Base-by-base conservation (phyloP, 2,329 filamentous ascomycete genomes). In the Aaosphaeria pasadenensis region DNA sequence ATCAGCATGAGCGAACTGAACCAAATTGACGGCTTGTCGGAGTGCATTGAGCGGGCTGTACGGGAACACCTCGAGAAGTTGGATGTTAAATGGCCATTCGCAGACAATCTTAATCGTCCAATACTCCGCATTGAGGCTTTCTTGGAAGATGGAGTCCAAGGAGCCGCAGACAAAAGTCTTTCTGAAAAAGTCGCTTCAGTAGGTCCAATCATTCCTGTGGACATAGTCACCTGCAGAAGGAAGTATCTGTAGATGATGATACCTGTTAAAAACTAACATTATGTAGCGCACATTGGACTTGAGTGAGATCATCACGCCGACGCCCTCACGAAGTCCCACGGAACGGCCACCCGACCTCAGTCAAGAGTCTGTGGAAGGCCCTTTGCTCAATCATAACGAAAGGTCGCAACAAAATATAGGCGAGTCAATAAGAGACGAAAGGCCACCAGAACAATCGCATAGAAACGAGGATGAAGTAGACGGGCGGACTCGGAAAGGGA, bases 71-170 rank as follows among this genome's bases (percentile, higher is more conserved):
- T 67, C 24, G 53, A 57, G 29, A 59, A 49, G 17, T 56, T 50
- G 6, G 60, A 64, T 28, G 31, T 55, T 6, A 48, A 57, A 35
- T 67, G 60, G 64, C 60, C 60, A 11, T 40, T 28, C 24, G 24
- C 7, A 28, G 56, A 59, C 30, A 49, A 43, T 11, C 47, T 66
- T 6, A 50, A 49, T 24, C 58, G 51, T 29, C 63, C 63, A 4
- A 54, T 64, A 11, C 50, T 67, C 7, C 59, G 64, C 5, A 44
- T 67, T 13, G 64, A 67, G 41, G 62, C 64, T 29, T 67, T 66
- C 36, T 48, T 67, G 7, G 62, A 67, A 43, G 63, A 67, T 48
- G 57, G 53, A 42, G 32, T 47, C 48, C 29, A 51, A 45, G 43
- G 36, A 7, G 56, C 46, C 43, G 36, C 32, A 31, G 39, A 42